Percentiles rank a stretch among this genome's conserved stretches.
These are phyloP conservation scores for Beauveria asiatica DNA, from an alignment of 2,329 filamentous ascomycete species.

Conservation along the genomic window DNA sequence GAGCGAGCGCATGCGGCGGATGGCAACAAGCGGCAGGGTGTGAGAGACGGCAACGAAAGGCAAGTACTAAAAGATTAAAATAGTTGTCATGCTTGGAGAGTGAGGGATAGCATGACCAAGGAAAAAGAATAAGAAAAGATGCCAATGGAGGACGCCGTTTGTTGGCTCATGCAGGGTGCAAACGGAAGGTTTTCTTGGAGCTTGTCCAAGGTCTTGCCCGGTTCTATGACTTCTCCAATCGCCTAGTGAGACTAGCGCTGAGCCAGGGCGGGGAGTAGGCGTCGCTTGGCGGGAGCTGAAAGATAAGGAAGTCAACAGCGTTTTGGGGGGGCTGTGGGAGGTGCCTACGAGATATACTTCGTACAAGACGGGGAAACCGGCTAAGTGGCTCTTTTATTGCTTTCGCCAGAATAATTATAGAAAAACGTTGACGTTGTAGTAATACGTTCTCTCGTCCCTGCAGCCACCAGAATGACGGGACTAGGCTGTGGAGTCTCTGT, in stretches of 20 bases:
- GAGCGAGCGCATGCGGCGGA: neutral
- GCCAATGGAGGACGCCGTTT: neutral
- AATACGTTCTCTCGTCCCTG: neutral
- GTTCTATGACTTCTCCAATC: constrained; percentile 2
- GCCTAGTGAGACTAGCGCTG: constrained; percentile 3
- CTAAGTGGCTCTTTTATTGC: too few relatives aligned
- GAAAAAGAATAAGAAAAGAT: neutral
- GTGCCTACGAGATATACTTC: too few relatives aligned
- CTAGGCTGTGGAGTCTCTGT: neutral
- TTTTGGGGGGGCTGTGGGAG: neutral
- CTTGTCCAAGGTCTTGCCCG: neutral
- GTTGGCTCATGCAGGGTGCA: neutral
- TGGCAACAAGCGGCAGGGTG: neutral
- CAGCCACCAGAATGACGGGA: neutral
- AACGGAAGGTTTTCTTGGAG: constrained; percentile 3
- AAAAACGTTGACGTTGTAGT: neutral
- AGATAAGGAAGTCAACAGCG: neutral
- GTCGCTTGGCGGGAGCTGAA: neutral
- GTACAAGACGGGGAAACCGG: too few relatives aligned
- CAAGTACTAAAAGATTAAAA: neutral
- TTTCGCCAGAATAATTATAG: too few relatives aligned
- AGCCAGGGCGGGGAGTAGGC: neutral
- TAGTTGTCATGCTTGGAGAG: neutral
- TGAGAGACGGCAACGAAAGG: neutral
- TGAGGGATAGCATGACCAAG: neutral